A percentile compares a stretch with the other conserved stretches of the same genome.
Conservation (phyloP, 1,284 basidiomycete species). For the Megacollybia platyphylla region DNA sequence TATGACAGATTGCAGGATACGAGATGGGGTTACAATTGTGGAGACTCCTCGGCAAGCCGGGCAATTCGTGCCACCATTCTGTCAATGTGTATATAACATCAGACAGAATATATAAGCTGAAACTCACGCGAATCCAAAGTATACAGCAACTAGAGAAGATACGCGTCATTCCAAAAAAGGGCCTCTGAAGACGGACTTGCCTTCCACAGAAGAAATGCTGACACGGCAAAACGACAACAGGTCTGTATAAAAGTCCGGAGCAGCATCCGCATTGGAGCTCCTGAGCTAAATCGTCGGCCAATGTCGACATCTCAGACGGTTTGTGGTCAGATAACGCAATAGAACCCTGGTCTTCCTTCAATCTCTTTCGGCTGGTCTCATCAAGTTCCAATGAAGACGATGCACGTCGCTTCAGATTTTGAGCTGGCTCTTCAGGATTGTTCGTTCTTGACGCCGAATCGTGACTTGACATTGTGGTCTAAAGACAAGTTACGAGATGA, state of each 20-base stretch:
- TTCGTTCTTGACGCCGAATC: neutral
- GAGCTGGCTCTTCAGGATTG: conserved; percentile 6
- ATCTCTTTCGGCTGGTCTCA: conserved; percentile 41
- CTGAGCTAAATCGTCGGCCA: conserved; percentile 51
- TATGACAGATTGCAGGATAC: conserved; percentile 54
- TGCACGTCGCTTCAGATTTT: conserved; percentile 45
- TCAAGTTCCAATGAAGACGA: conserved; percentile 44
- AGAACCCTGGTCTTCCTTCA: conserved; percentile 32
- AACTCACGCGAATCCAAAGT: conserved; percentile 67
- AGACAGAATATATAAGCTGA: conserved; percentile 4
- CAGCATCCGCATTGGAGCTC: conserved; percentile 78
- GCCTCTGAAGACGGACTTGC: conserved; percentile 21
- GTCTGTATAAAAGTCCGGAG: conserved; percentile 61
- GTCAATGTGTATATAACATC: conserved; percentile 3
- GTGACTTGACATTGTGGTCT: no score
- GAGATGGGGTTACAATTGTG: conserved; percentile 53
- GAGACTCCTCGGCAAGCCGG: conserved; percentile 61
- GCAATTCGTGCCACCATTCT: conserved; percentile 75
- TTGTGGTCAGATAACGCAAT: conserved; percentile 4
- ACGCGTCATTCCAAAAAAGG: conserved; percentile 7
- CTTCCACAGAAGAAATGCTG: conserved; percentile 81
- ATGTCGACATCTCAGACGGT: conserved; percentile 16
- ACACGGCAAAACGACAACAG: conserved; percentile 66
- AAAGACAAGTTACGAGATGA: no score
- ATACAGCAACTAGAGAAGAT: conserved; percentile 44